Conservation (phyloP, 2,329 filamentous ascomycete species). For the Scleromitrula shiraiana region DNA sequence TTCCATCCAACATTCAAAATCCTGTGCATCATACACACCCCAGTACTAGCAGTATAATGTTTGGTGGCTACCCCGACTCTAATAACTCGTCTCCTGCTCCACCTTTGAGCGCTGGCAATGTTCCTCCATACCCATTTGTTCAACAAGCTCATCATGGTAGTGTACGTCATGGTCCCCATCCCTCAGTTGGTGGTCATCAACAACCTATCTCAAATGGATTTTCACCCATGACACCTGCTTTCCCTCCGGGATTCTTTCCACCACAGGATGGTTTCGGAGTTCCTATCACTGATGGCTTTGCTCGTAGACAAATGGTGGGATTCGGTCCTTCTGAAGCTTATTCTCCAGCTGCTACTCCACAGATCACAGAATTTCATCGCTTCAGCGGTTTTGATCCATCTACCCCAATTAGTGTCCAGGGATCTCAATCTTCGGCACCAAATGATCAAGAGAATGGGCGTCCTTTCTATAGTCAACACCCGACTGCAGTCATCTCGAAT, state of each 20-base stretch:
- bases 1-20: constrained; percentile 21
- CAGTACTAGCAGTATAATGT: constrained; percentile 49
- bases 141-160: constrained; percentile 12
- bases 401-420: constrained; percentile 54
- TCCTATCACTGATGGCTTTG: constrained; percentile 16
- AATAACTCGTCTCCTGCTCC: constrained; percentile 50
- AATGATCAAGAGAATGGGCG: constrained; percentile 34
- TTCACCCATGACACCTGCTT: constrained; percentile 22
- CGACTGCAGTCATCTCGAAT: constrained; percentile 34
- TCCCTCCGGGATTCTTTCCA: constrained; percentile 20
- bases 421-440: constrained; percentile 47
- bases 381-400: constrained; percentile 39
- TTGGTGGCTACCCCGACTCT: constrained; percentile 47
- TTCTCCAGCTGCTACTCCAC: constrained; percentile 27
- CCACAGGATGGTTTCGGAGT: constrained; percentile 20
- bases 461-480: constrained; percentile 33
- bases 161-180: constrained; percentile 17
- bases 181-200: constrained; percentile 22
- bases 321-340: constrained; percentile 30
- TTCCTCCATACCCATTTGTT: constrained; percentile 27
- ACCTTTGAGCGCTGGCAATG: constrained; percentile 40
- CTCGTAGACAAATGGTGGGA: constrained; percentile 24
- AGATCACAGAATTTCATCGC: constrained; percentile 17
- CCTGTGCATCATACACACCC: constrained; percentile 43
- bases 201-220: constrained; percentile 25